Percentiles rank a stretch among this genome's conserved stretches.
These are phyloP conservation scores for Endocarpon pusillum DNA, from an alignment of 495 filamentous ascomycete species.

Conservation along the genomic window DNA sequence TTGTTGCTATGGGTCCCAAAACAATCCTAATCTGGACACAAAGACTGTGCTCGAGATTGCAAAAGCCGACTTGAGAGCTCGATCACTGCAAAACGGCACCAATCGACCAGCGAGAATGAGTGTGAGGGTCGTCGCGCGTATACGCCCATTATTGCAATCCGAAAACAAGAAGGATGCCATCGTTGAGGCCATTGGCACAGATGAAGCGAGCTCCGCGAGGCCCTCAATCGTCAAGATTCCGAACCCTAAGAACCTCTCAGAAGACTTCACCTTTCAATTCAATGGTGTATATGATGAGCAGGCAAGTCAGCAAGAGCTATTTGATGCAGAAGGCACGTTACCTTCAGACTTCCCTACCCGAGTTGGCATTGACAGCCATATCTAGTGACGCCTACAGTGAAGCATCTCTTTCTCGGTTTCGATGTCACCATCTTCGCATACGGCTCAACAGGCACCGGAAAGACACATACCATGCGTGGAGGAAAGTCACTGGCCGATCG, in stretches of 20 bases:
- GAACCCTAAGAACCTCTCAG: slow-evolving; percentile 79
- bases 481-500: slow-evolving; percentile 77
- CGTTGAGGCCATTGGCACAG: slow-evolving; percentile 49
- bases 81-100: neutral
- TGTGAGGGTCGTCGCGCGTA: slow-evolving; percentile 75
- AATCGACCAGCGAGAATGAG: slow-evolving; percentile 22
- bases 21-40: no score
- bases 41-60: no score
- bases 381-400: slow-evolving; percentile 57
- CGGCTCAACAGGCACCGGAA: slow-evolving; percentile 87
- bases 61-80: neutral
- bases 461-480: slow-evolving; percentile 96
- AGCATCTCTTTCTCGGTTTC: slow-evolving; percentile 83
- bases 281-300: slow-evolving; percentile 75
- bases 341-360: neutral
- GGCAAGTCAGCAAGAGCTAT: slow-evolving; percentile 69
- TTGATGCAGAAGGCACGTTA: slow-evolving; percentile 68
- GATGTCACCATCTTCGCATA: slow-evolving; percentile 95
- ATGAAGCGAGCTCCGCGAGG: slow-evolving; percentile 9
- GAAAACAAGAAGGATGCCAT: slow-evolving; percentile 77
- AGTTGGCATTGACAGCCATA: slow-evolving; percentile 10
- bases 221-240: slow-evolving; percentile 69
- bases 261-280: slow-evolving; percentile 89
- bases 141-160: slow-evolving; percentile 69
- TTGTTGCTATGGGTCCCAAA: no score